Conservation (phyloP, 139 green algal species). For the Pseudopediastrum boryanum region DNA sequence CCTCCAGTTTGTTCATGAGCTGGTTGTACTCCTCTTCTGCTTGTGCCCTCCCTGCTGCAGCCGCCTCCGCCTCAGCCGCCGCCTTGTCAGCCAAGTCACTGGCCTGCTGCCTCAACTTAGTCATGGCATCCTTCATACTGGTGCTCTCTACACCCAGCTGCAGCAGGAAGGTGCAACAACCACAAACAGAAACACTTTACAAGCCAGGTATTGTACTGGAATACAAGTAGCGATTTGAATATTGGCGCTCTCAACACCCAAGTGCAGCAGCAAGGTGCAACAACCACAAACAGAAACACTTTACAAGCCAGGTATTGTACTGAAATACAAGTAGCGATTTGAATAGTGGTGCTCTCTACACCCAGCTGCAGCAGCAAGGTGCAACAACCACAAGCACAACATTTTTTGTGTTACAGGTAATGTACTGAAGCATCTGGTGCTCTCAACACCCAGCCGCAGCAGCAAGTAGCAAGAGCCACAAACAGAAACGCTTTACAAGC, state of each 20-base stretch:
- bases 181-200: background rate
- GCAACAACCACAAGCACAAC: background rate
- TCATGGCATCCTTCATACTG: conserved; percentile 54
- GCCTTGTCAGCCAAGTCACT: conserved; percentile 39
- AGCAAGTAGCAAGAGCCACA: too few species aligned
- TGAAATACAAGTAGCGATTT: too few species aligned
- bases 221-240: too few species aligned
- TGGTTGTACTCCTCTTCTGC: conserved; percentile 45
- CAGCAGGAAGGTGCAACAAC: background rate
- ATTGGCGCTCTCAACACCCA: conserved; percentile 30
- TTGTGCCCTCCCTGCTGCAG: conserved; percentile 6
- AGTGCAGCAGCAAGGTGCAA: conserved; percentile 12
- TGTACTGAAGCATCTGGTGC: too few species aligned
- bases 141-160: conserved; percentile 38
- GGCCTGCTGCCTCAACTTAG: conserved; percentile 50
- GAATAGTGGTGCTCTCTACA: conserved; percentile 38
- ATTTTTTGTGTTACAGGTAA: too few species aligned
- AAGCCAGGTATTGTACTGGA: too few species aligned
- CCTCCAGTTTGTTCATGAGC: conserved; percentile 9
- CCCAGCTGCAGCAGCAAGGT: conserved; percentile 36
- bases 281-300: background rate
- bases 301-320: too few species aligned
- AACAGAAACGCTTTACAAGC: too few species aligned
- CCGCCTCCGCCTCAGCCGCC: conserved; percentile 40
- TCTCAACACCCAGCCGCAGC: conserved; percentile 32